These are phyloP conservation scores for Rutidosis leptorrhynchoides DNA, from an alignment of 129 eudicot genomes.

Conservation along the genomic window DNA sequence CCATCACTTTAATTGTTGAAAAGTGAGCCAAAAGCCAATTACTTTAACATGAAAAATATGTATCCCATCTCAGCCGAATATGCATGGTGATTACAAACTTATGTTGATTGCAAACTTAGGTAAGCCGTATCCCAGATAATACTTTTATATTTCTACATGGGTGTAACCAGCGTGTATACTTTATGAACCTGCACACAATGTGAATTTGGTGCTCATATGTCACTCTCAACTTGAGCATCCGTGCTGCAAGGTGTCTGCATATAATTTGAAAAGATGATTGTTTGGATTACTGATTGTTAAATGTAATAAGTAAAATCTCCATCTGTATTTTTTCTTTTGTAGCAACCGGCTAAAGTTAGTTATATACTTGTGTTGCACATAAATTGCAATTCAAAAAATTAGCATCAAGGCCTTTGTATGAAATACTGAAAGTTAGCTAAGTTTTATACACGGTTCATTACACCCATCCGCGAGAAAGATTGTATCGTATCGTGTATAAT, in stretches of 20 bases:
- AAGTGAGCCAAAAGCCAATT: too few species aligned
- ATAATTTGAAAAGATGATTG: background rate
- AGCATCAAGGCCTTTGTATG: background rate
- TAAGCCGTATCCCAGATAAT: too few species aligned
- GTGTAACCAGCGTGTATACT: background rate
- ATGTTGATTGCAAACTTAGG: too few species aligned
- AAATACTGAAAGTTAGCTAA: too few species aligned
- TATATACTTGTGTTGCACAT: constrained; percentile 1
- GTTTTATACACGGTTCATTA: too few species aligned
- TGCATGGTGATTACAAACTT: too few species aligned
- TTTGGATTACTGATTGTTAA: background rate
- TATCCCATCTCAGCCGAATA: too few species aligned
- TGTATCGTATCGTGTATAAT: too few species aligned
- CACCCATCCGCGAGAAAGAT: background rate
- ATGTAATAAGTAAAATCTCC: constrained; percentile 2
- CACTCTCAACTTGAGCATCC: background rate
- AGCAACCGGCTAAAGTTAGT: constrained; percentile 1
- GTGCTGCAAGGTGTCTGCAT: background rate
- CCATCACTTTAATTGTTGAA: too few species aligned
- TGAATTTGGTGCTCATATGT: constrained; percentile 9
- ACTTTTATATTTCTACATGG: too few species aligned
- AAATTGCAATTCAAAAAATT: background rate
- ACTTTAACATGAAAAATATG: too few species aligned
- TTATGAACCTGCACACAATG: background rate
- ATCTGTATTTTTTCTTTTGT: background rate